phyloP scores from a whole-genome alignment of 208 protist species.

The Wallacemonas sp. region DNA sequence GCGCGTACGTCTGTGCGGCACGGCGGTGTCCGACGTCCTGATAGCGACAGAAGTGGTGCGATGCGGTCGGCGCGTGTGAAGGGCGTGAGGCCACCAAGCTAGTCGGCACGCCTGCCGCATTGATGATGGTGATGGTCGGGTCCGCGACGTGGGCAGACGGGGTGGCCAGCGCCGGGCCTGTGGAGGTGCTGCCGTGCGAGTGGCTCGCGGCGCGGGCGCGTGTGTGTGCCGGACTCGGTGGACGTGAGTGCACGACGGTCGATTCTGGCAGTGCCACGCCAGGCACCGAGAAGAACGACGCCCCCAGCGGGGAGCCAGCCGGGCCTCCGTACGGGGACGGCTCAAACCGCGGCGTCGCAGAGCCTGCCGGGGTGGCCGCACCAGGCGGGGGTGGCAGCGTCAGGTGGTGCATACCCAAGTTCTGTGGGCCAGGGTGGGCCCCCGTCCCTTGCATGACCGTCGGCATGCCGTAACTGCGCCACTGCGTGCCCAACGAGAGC shows the following conservation, averaged over 20 bases:
- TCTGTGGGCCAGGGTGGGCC: background rate
- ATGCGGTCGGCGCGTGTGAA: too few relatives aligned
- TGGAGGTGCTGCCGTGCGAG: background rate
- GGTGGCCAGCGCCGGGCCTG: too few relatives aligned
- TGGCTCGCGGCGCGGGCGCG: background rate
- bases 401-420: background rate
- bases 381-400: slow-evolving; percentile 5
- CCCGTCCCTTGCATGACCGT: background rate
- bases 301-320: background rate
- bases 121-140: background rate
- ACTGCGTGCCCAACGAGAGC: background rate
- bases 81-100: too few relatives aligned
- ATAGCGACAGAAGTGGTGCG: background rate
- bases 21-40: background rate
- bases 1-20: background rate
- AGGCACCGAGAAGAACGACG: too few relatives aligned
- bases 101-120: too few relatives aligned
- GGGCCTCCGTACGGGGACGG: background rate
- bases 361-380: background rate
- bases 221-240: slow-evolving; percentile 1
- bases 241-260: background rate
- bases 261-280: too few relatives aligned
- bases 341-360: background rate
- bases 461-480: background rate
- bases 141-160: background rate